Percentiles rank a stretch among this genome's conserved stretches.
Evolutionary conservation across 352 stramenopile species (phyloP).

Genomic region (Phytophthora pseudosyringae): DNA sequence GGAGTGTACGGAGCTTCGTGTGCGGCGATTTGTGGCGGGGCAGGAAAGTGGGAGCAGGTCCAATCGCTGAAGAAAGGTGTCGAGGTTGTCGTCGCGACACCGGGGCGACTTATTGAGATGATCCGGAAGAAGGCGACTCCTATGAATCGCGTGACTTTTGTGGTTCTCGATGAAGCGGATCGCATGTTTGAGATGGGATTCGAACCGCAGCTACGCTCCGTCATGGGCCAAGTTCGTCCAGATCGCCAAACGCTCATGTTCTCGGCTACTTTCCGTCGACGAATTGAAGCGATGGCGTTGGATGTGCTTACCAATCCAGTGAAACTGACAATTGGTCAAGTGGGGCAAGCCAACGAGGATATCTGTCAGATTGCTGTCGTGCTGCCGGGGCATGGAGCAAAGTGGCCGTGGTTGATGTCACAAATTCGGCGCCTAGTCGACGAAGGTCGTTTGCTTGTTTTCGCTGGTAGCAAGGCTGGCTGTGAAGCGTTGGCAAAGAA

Average conservation of each 20-base stretch:
- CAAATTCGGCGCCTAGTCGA: slow-evolving; percentile 61
- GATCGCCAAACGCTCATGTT: slow-evolving; percentile 91
- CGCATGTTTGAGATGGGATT: slow-evolving; percentile 93
- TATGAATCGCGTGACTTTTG: slow-evolving; percentile 81
- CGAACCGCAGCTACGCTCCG: slow-evolving; percentile 80
- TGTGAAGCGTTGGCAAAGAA: slow-evolving; percentile 88
- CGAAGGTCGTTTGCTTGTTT: slow-evolving; percentile 86
- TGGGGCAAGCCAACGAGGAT: slow-evolving; percentile 91
- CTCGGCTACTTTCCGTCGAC: slow-evolving; percentile 82
- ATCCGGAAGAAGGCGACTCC: slow-evolving; percentile 74
- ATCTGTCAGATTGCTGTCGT: slow-evolving; percentile 87
- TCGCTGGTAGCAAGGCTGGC: slow-evolving; percentile 84
- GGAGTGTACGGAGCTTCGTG: slow-evolving; percentile 70
- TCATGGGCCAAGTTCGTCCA: slow-evolving; percentile 84
- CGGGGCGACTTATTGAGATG: slow-evolving; percentile 84
- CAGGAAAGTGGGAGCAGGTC: slow-evolving; percentile 88
- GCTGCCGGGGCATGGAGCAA: slow-evolving; percentile 70
- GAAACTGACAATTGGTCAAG: slow-evolving; percentile 80
- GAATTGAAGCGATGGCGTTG: slow-evolving; percentile 72
- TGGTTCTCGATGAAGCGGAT: slow-evolving; percentile 90
- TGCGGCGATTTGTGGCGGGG: slow-evolving; percentile 79
- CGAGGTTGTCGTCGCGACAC: slow-evolving; percentile 83
- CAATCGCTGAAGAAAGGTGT: slow-evolving; percentile 74
- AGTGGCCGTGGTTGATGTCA: slow-evolving; percentile 89
- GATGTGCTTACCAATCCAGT: slow-evolving; percentile 86